A percentile compares a stretch with the other conserved stretches of the same genome.
Conservation (phyloP, 257 asterid genomes). For the Solanum pinnatisectum region DNA sequence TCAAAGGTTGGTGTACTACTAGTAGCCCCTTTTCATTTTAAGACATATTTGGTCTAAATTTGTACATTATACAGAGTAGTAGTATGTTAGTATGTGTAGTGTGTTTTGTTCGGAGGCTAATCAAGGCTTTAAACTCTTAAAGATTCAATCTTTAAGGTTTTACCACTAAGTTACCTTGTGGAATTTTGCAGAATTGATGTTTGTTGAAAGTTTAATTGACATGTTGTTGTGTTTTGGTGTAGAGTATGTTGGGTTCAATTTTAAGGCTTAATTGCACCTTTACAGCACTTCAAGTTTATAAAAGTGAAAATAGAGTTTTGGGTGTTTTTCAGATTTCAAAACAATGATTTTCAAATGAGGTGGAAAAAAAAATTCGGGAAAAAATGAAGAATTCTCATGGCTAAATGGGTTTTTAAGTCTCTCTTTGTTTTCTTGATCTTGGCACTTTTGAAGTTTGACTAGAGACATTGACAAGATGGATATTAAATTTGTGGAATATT, state of each 20-base stretch:
- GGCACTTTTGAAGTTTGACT: background rate
- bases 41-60: background rate
- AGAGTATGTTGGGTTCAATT: background rate
- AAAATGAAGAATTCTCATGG: background rate
- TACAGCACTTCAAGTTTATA: background rate
- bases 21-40: background rate
- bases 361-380: background rate
- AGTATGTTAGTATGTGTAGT: background rate
- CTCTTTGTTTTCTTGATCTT: background rate
- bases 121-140: background rate
- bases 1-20: conserved; percentile 40
- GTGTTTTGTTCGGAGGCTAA: background rate
- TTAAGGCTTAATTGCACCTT: background rate
- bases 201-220: background rate
- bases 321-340: background rate
- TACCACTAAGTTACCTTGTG: background rate
- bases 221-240: background rate
- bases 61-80: background rate
- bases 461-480: background rate
- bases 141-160: background rate
- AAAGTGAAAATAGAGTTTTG: background rate
- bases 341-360: background rate
- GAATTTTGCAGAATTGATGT: background rate
- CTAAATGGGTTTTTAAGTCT: background rate
- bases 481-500: background rate